phyloP scores from a whole-genome alignment of 495 filamentous ascomycete species.

The Podospora bellae-mahoneyi region DNA sequence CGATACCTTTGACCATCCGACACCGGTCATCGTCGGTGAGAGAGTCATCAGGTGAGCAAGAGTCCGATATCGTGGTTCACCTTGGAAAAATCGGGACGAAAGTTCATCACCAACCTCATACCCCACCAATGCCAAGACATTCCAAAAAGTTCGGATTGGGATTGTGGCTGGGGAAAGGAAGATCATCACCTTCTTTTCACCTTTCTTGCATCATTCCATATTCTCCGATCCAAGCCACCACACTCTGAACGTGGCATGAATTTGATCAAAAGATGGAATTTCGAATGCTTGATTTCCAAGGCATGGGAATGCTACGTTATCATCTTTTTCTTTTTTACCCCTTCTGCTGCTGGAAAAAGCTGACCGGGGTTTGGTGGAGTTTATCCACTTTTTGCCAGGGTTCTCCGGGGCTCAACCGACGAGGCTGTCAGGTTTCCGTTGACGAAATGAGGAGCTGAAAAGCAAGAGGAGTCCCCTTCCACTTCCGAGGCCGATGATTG shows the following conservation, averaged over 20 bases:
- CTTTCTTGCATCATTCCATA: neutral
- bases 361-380: neutral
- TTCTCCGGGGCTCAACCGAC: neutral
- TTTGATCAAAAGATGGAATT: neutral
- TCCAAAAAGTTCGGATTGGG: neutral
- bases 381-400: constrained; percentile 16
- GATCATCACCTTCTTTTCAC: neutral
- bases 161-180: too few species aligned
- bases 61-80: neutral
- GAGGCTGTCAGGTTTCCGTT: neutral
- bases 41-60: neutral
- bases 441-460: neutral
- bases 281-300: neutral
- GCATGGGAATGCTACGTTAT: neutral
- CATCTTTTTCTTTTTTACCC: neutral
- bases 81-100: neutral
- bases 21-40: neutral
- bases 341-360: neutral
- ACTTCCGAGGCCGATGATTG: neutral
- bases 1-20: neutral
- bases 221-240: neutral
- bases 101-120: neutral
- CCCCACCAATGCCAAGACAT: neutral
- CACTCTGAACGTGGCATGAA: too few species aligned
- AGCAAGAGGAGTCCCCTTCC: neutral